Base-by-base conservation (phyloP, 345 rosid species). In the Ailanthus altissimus region DNA sequence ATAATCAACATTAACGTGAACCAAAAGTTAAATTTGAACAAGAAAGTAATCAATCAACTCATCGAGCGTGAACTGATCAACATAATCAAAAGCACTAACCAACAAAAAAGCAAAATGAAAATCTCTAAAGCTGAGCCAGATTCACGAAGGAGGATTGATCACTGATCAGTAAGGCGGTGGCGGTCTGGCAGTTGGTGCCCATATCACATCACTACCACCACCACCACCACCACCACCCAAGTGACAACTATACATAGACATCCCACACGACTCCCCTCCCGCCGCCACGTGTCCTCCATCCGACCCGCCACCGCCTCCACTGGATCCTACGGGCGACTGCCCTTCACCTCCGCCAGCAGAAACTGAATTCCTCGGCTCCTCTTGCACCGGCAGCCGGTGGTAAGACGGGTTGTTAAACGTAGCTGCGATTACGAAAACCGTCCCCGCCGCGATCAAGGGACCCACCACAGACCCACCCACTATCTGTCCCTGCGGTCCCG, bases 401-500 rank as follows among this genome's bases (percentile, higher is more conserved):
- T 84, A 93, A 5, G 90, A 84, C 4, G 99, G 97, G 73, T 85
- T 89, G 68, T 82, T 95, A 36, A 95, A 90, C 64, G 97, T 84
- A 18, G 98, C 90, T 4, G 96, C 97, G n/a, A 95, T 81, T 18
- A 95, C 83, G 77, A 80, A 89, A 6, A 95, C 92, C 0, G 91
- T 86, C 25, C 94, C 91, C 0, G 88, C 94, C 1, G 99, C 91
- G 0, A 93, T n/a, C 18, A 95, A 74, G 0, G 91, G 83, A 6
- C 98, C 98, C 1, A 87, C 93, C 11, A 95, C 97, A 57, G 86
- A 76, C 8, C 99, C 99, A 0, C 99, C 99, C 0, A 95, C 92
- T 81, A 91, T 88, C 86, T 95, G 99, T 12, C 99, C 97, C 74
- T 90, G 99, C 1, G 97, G 99, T 1, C 98, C 97, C 2, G 98